Base-by-base conservation (phyloP, 2,329 filamentous ascomycete species). In the Orbilia ellipsospora region DNA sequence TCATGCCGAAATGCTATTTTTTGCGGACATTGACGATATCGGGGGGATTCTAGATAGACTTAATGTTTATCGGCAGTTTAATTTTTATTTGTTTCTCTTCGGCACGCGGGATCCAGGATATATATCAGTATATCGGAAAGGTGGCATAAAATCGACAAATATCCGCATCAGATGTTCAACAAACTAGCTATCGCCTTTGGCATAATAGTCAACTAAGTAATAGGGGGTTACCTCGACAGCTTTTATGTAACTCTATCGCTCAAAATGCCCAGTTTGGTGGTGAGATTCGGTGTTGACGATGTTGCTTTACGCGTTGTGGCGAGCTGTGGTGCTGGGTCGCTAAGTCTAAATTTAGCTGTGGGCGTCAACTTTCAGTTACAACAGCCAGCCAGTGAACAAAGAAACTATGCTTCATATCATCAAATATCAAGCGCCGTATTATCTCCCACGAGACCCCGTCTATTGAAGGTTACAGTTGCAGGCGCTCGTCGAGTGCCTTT, bases 321-420 rank as follows among this genome's bases (percentile, higher is more conserved):
- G 31, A 36, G 31, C 31, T 36, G 31, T 7, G 10, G 31, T 45
- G 50, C 63, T 57, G 44, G 59, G 20, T 51, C 36, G 48, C 42
- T 23, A 42, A 13, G 40, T 31, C 72, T 75, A 75, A 63, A 55
- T 65, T 75, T 75, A 75, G 72, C 12, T 59, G 48, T 64, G 52
- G 16, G 72, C 72, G 72, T 69, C 64, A 75, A 74, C 45, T 60
- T 45, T 52, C 55, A 28, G 16, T n/a, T 15, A n/a, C 20, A 66
- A 54, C 20, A 23, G 23, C 23, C 23, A 23, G 23, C 23, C 57
- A 28, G 13, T 48, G 44, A n/a, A 45, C 12, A 31, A 57, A 23
- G 8, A 50, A 36, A 20, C 10, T 56, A 42, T 31, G 56, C 52
- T 48, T 69, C 51, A 50, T 59, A 36, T 45, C 44, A n/a, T 13